Percentiles rank a stretch among this genome's conserved stretches.
These are phyloP conservation scores for Debaryomyces singareniensis DNA, from an alignment of 1,139 yeast species.

Conservation along the genomic window DNA sequence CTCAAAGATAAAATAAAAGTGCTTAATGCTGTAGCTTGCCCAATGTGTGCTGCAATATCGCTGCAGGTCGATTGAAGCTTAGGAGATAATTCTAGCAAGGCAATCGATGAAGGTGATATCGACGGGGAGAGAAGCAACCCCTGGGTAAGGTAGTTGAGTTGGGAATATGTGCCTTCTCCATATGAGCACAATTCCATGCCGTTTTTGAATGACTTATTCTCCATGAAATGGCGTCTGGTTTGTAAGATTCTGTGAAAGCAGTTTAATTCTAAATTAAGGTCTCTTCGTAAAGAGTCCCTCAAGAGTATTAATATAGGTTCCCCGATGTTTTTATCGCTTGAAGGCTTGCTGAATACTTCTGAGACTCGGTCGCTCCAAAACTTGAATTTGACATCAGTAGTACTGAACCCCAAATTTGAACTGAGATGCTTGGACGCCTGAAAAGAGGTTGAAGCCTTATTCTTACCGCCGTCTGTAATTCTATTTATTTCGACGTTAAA, in stretches of 20 bases:
- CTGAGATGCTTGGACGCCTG: conserved; percentile 26
- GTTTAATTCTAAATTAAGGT: conserved; percentile 46
- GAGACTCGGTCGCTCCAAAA: conserved; percentile 55
- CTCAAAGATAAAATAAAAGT: conserved; percentile 57
- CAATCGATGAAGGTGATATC: conserved; percentile 52
- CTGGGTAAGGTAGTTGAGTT: conserved; percentile 62
- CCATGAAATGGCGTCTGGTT: conserved; percentile 50
- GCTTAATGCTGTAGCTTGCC: conserved; percentile 74
- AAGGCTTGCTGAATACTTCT: conserved; percentile 35
- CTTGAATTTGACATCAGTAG: conserved; percentile 50
- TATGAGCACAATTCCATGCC: conserved; percentile 61
- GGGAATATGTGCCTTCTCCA: conserved; percentile 80
- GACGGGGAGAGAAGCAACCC: conserved; percentile 54
- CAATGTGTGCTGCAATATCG: conserved; percentile 74
- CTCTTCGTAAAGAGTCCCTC: conserved; percentile 42
- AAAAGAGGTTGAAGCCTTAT: conserved; percentile 25
- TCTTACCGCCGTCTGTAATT: conserved; percentile 43
- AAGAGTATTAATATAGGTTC: conserved; percentile 66
- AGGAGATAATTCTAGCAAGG: conserved; percentile 42
- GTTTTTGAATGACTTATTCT: conserved; percentile 37
- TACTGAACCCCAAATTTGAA: conserved; percentile 33
- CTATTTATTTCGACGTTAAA: conserved; percentile 65
- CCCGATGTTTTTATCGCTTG: conserved; percentile 32
- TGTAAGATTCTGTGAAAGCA: conserved; percentile 58
- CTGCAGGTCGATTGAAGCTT: conserved; percentile 37